Percentiles rank a stretch among this genome's conserved stretches.
Conservation (phyloP, 2,329 filamentous ascomycete species). For the Leptographium procerum region DNA sequence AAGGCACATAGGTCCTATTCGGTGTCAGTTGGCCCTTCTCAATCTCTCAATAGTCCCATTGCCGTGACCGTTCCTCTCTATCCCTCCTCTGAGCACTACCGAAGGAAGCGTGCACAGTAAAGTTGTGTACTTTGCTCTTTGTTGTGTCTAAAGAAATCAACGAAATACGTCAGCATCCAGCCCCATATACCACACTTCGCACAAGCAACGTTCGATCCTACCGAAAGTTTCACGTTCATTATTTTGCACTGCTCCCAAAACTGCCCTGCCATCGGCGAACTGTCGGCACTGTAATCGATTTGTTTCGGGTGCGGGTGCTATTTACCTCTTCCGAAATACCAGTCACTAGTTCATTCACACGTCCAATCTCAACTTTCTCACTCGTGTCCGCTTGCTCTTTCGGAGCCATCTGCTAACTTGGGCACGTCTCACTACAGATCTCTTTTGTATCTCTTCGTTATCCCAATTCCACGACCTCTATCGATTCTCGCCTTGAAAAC, state of each 20-base stretch:
- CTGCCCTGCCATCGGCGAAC: not conserved
- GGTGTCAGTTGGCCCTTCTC: conserved; percentile 6
- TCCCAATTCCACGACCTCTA: not conserved
- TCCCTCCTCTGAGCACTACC: not conserved
- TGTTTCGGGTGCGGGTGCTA: not conserved
- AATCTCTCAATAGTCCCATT: not conserved
- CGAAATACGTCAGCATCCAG: not conserved
- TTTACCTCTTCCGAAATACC: not conserved
- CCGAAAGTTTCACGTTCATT: not conserved
- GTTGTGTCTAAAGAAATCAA: not conserved
- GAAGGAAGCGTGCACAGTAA: not conserved
- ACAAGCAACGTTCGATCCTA: not conserved
- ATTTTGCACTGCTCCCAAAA: not conserved
- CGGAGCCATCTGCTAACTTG: not conserved
- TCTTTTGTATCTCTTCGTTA: not conserved
- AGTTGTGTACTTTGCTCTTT: not conserved
- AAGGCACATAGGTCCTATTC: not conserved
- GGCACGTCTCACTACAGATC: not conserved
- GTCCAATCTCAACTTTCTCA: not conserved
- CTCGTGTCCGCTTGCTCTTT: not conserved
- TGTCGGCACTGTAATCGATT: not conserved
- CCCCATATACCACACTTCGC: not conserved
- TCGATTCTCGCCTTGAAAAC: not conserved
- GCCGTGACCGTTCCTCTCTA: not conserved
- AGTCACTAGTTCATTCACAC: not conserved